Evolutionary conservation across 345 rosid genomes (phyloP).

Genomic region (Acer saccharum): DNA sequence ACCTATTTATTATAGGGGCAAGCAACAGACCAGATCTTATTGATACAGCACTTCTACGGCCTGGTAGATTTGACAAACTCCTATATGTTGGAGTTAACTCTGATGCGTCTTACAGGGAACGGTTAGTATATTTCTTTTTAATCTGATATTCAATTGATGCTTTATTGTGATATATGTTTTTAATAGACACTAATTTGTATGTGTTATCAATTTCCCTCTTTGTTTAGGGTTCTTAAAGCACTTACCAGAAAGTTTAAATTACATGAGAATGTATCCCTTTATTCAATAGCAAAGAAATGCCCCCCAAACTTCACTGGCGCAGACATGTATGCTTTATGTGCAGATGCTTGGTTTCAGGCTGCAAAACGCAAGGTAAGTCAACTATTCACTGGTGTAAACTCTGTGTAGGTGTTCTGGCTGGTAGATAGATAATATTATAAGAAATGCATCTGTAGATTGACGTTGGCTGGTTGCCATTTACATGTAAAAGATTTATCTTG

Average conservation of each 20-base stretch:
- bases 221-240: constrained; percentile 81
- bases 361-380: constrained; percentile 81
- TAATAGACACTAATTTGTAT: constrained; percentile 1
- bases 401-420: not conserved
- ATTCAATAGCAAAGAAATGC: constrained; percentile 78
- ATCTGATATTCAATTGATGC: not conserved
- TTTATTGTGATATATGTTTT: not conserved
- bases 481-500: not conserved
- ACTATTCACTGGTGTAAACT: not conserved
- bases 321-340: constrained; percentile 96
- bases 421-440: not conserved
- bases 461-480: not conserved
- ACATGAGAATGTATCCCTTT: constrained; percentile 80
- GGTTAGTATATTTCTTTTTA: constrained; percentile 44
- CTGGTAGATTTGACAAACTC: constrained; percentile 96
- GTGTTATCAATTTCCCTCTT: constrained; percentile 16
- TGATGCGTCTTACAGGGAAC: constrained; percentile 84
- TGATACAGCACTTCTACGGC: constrained; percentile 94
- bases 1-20: constrained; percentile 94
- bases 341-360: constrained; percentile 99
- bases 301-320: constrained; percentile 96
- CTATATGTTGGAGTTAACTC: constrained; percentile 93
- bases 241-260: constrained; percentile 92
- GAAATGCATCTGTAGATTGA: not conserved
- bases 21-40: constrained; percentile 98